phyloP scores from a whole-genome alignment of 345 rosid species.

The Eucalyptus regnans region DNA sequence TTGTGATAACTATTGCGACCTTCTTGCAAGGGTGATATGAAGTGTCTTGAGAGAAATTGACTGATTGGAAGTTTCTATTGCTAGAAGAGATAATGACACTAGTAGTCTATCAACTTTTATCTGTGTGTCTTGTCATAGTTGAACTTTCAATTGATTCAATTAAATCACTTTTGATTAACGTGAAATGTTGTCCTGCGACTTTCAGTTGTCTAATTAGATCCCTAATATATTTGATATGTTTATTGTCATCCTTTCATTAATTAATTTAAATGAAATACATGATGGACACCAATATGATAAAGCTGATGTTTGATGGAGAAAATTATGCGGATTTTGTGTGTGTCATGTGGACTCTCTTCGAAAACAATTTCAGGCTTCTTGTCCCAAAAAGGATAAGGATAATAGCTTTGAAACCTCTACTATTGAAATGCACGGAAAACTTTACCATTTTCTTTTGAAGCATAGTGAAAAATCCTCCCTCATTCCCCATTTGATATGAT shows the following conservation, averaged over 20 bases:
- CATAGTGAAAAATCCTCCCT: too few relatives aligned
- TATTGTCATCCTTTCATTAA: neutral
- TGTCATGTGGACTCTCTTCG: neutral
- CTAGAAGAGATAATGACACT: neutral
- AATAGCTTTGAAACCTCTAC: too few relatives aligned
- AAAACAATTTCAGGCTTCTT: too few relatives aligned
- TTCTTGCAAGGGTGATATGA: too few relatives aligned
- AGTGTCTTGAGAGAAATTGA: too few relatives aligned
- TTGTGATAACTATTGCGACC: too few relatives aligned
- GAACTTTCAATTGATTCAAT: neutral
- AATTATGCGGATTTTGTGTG: neutral
- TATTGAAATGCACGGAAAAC: too few relatives aligned
- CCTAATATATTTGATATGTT: too few relatives aligned
- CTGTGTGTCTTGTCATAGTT: neutral
- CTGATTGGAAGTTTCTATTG: neutral
- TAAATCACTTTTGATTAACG: neutral
- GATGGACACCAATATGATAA: neutral
- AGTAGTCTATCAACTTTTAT: neutral
- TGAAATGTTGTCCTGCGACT: accelerated
- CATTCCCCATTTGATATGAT: too few relatives aligned
- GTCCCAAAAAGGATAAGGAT: too few relatives aligned
- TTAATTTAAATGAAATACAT: neutral
- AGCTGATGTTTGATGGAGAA: neutral
- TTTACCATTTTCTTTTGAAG: too few relatives aligned
- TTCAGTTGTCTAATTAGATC: neutral